Conservation (phyloP, 148 eudicot species). For the Selenicereus undatus region DNA sequence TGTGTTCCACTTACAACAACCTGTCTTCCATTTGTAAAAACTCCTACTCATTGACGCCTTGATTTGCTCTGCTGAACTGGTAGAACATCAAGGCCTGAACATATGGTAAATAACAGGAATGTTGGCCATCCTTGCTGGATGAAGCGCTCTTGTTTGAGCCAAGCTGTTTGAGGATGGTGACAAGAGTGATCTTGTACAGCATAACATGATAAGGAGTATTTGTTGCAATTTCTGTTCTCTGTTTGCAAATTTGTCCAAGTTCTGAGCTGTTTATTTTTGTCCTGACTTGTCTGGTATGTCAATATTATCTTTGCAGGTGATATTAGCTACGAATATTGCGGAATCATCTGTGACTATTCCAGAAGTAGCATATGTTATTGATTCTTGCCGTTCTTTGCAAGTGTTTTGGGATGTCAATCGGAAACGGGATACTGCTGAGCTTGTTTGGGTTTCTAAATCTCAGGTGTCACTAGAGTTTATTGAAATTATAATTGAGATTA, state of each 20-base stretch:
- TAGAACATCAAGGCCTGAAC: not conserved
- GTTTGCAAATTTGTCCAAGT: not conserved
- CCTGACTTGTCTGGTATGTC: not conserved
- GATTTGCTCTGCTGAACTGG: not conserved
- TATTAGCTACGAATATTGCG: constrained; percentile 94
- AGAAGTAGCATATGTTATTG: constrained; percentile 89
- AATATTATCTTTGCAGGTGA: constrained; percentile 55
- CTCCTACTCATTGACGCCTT: not conserved
- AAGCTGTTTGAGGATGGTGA: not conserved
- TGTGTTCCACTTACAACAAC: no score
- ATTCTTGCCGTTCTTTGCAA: constrained; percentile 90
- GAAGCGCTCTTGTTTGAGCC: not conserved
- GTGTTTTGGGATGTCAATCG: constrained; percentile 69
- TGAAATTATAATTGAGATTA: not conserved
- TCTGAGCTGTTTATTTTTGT: not conserved
- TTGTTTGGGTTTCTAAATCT: constrained; percentile 91
- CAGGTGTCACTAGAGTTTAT: constrained; percentile 49
- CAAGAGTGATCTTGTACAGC: not conserved
- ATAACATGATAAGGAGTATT: not conserved
- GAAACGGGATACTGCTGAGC: constrained; percentile 64
- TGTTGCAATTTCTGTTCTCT: not conserved
- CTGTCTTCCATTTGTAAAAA: no score
- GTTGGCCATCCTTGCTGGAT: not conserved
- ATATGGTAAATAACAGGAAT: not conserved
- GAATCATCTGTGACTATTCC: constrained; percentile 98